phyloP scores from a whole-genome alignment of 2,329 filamentous ascomycete genomes.

The Epichloe festucae region DNA sequence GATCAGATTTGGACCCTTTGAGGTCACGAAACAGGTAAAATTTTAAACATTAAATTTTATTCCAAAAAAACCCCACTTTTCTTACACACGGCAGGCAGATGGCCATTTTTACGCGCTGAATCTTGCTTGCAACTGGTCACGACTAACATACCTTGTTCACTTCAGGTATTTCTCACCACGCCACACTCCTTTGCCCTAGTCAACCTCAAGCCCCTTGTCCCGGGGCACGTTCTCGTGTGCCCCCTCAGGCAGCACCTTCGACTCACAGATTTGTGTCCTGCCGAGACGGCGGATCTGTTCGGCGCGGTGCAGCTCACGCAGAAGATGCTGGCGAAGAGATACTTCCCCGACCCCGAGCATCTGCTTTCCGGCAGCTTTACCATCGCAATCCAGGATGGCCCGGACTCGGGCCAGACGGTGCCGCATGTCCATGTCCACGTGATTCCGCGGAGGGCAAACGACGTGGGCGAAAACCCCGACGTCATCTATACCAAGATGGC shows the following conservation, averaged over 20 bases:
- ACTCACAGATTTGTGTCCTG: slow-evolving; percentile 57
- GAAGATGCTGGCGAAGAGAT: slow-evolving; percentile 52
- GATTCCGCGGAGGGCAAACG: slow-evolving; percentile 54
- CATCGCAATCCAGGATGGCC: slow-evolving; percentile 87
- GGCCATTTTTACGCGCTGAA: no score
- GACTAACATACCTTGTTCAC: background rate
- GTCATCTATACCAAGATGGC: slow-evolving; percentile 75
- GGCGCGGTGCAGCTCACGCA: slow-evolving; percentile 73
- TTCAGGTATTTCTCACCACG: slow-evolving; percentile 76
- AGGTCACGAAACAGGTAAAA: slow-evolving; percentile 59
- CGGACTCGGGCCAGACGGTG: slow-evolving; percentile 84
- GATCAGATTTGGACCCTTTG: slow-evolving; percentile 62
- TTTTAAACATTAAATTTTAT: no score
- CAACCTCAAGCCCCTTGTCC: slow-evolving; percentile 88
- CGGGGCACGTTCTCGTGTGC: slow-evolving; percentile 85
- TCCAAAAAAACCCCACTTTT: background rate
- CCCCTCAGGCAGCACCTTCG: slow-evolving; percentile 57
- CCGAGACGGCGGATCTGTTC: slow-evolving; percentile 74
- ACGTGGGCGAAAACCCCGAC: slow-evolving; percentile 39
- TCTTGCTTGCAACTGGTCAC: no score
- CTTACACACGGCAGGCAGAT: background rate
- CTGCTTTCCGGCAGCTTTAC: slow-evolving; percentile 60
- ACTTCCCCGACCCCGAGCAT: slow-evolving; percentile 35
- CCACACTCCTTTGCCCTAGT: slow-evolving; percentile 74
- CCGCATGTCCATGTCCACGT: slow-evolving; percentile 88